Evolutionary conservation across 306 rosid genomes (phyloP).

Genomic region (Dicorynia guianensis): DNA sequence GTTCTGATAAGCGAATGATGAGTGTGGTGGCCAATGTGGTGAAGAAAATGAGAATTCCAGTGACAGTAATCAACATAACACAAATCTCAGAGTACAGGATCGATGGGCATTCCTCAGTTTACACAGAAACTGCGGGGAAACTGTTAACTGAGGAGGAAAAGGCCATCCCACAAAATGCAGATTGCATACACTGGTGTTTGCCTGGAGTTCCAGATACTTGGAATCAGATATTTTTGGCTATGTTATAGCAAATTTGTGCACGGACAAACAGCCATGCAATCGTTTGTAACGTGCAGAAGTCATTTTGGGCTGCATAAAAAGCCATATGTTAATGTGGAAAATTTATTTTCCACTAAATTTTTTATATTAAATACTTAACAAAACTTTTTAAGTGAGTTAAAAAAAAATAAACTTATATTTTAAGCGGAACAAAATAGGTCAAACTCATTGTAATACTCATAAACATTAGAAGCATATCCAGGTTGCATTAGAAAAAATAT

Average conservation of each 20-base stretch:
- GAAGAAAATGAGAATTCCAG: slow-evolving; percentile 73
- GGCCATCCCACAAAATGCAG: slow-evolving; percentile 77
- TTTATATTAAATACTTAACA: too few relatives aligned
- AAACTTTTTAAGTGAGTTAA: too few relatives aligned
- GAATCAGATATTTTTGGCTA: slow-evolving; percentile 88
- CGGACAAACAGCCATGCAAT: background rate
- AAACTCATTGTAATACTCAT: too few relatives aligned
- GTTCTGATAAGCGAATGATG: slow-evolving; percentile 81
- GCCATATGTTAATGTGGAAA: too few relatives aligned
- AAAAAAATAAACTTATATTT: too few relatives aligned
- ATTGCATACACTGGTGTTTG: slow-evolving; percentile 98
- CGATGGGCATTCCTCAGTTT: slow-evolving; percentile 85
- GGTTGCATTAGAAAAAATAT: too few relatives aligned
- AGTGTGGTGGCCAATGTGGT: slow-evolving; percentile 70
- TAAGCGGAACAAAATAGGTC: too few relatives aligned
- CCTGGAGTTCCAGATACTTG: slow-evolving; percentile 94
- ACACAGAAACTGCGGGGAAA: slow-evolving; percentile 74
- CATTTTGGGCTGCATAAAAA: slow-evolving; percentile 23
- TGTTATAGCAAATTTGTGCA: slow-evolving; percentile 52
- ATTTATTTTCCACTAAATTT: too few relatives aligned
- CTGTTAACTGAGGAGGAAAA: slow-evolving; percentile 63
- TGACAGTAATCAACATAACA: slow-evolving; percentile 72
- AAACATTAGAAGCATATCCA: too few relatives aligned
- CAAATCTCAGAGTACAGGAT: slow-evolving; percentile 86
- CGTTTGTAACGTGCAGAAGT: slow-evolving; percentile 43